Conservation (phyloP, 352 stramenopile species). For the Chrysophaeum taylorii region DNA sequence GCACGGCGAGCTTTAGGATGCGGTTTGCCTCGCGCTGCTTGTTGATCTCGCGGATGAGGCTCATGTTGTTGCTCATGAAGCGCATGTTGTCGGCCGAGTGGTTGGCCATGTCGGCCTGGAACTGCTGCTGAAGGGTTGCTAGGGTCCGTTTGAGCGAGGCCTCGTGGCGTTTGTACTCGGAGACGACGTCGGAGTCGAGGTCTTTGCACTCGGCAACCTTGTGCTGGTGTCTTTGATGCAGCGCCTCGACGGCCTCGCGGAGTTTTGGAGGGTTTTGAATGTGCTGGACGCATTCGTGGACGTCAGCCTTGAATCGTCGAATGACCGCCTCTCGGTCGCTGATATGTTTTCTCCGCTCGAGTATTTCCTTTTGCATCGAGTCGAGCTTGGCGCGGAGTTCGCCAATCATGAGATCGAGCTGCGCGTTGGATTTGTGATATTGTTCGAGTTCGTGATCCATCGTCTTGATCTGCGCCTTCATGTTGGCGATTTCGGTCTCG, state of each 20-base stretch:
- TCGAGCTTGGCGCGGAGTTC: constrained; percentile 83
- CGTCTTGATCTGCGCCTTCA: constrained; percentile 87
- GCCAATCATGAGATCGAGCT: constrained; percentile 83
- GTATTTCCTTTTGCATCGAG: constrained; percentile 37
- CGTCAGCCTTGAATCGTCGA: constrained; percentile 33
- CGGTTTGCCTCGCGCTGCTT: constrained; percentile 61
- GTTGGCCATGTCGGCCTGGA: constrained; percentile 22
- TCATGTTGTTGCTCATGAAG: constrained; percentile 47
- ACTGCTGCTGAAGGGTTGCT: constrained; percentile 57
- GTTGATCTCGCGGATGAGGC: constrained; percentile 51
- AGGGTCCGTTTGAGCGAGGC: constrained; percentile 79
- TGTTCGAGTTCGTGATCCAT: constrained; percentile 86
- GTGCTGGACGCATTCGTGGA: constrained; percentile 32
- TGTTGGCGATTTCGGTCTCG: constrained; percentile 80
- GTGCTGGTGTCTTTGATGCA: constrained; percentile 33
- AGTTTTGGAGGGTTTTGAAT: constrained; percentile 38
- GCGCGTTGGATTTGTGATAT: constrained; percentile 86
- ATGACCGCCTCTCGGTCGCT: constrained; percentile 33
- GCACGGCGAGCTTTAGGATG: constrained; percentile 38
- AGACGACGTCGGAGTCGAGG: constrained; percentile 57
- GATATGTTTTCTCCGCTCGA: constrained; percentile 34
- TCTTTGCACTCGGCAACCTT: constrained; percentile 61
- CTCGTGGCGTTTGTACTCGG: constrained; percentile 74
- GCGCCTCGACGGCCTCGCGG: constrained; percentile 16
- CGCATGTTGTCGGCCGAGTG: constrained; percentile 33